Percentiles rank a stretch among this genome's conserved stretches.
Conservation (phyloP, 768 basidiomycete genomes). For the Gloeostereum incarnatum region DNA sequence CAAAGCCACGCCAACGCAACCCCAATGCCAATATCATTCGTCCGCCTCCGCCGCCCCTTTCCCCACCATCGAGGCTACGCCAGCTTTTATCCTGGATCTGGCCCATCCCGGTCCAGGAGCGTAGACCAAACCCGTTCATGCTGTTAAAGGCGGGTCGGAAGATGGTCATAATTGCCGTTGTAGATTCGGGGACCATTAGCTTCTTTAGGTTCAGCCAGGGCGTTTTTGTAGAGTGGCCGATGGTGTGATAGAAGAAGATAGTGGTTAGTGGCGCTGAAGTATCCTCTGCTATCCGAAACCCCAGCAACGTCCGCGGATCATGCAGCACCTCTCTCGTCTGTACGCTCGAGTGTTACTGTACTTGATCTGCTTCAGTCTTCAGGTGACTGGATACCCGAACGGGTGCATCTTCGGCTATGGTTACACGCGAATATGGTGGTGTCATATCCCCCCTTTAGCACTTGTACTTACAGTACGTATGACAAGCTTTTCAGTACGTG, state of each 20-base stretch:
- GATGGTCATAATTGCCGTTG: conserved; percentile 75
- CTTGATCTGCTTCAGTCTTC: too few species aligned
- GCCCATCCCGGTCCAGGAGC: conserved; percentile 12
- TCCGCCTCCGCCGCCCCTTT: conserved; percentile 6
- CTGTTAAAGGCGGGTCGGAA: conserved; percentile 80
- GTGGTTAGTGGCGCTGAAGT: too few species aligned
- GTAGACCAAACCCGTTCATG: conserved; percentile 64
- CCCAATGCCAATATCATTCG: conserved; percentile 8
- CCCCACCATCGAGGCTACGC: conserved; percentile 5
- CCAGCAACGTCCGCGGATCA: too few species aligned
- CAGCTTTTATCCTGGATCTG: neutral
- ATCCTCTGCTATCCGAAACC: too few species aligned
- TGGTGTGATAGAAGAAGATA: conserved; percentile 33
- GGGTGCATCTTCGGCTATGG: too few species aligned
- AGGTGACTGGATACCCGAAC: too few species aligned
- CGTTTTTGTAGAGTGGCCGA: conserved; percentile 78
- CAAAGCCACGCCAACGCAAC: conserved; percentile 36
- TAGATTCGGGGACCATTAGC: conserved; percentile 79
- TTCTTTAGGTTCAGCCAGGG: conserved; percentile 87
- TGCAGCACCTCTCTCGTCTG: too few species aligned
- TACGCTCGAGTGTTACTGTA: too few species aligned
- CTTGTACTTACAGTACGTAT: too few species aligned
- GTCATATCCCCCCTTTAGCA: too few species aligned
- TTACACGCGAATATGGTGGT: too few species aligned
- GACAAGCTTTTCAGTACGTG: too few species aligned